These are phyloP conservation scores for Akanthomyces muscarius DNA, from an alignment of 2,329 filamentous ascomycete genomes.

Conservation along the genomic window DNA sequence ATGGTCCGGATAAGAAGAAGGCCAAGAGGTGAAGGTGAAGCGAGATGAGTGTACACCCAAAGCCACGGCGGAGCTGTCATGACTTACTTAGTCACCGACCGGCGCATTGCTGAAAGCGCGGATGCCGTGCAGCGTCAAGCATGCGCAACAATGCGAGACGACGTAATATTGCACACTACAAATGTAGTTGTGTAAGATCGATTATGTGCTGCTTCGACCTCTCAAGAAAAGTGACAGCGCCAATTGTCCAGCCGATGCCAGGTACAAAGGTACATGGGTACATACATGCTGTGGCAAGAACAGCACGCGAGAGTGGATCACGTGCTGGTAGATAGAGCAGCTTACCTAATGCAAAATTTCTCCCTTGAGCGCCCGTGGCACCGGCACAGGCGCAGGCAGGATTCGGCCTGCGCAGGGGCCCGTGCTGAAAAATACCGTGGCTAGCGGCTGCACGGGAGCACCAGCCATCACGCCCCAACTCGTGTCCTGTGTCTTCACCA, in stretches of 20 bases:
- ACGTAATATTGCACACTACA: not conserved
- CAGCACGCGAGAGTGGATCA: conserved; percentile 2
- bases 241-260: not conserved
- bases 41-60: conserved; percentile 9
- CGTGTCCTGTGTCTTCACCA: conserved; percentile 50
- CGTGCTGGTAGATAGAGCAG: conserved; percentile 7
- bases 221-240: not conserved
- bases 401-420: conserved; percentile 22
- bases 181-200: not conserved
- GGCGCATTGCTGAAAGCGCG: not conserved
- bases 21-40: conserved; percentile 44
- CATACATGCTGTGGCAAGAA: not conserved
- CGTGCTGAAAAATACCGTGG: conserved; percentile 45
- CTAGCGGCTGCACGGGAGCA: conserved; percentile 36
- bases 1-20: conserved; percentile 63
- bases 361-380: not conserved
- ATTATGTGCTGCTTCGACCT: not conserved
- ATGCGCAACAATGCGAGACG: not conserved
- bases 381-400: not conserved
- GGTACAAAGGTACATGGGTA: not conserved
- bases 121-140: not conserved
- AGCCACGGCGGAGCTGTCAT: not conserved
- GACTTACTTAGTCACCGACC: not conserved
- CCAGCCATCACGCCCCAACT: conserved; percentile 47
- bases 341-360: conserved; percentile 16